These are phyloP conservation scores for Aureobasidium melanogenum DNA, from an alignment of 2,329 filamentous ascomycete species.

Conservation along the genomic window DNA sequence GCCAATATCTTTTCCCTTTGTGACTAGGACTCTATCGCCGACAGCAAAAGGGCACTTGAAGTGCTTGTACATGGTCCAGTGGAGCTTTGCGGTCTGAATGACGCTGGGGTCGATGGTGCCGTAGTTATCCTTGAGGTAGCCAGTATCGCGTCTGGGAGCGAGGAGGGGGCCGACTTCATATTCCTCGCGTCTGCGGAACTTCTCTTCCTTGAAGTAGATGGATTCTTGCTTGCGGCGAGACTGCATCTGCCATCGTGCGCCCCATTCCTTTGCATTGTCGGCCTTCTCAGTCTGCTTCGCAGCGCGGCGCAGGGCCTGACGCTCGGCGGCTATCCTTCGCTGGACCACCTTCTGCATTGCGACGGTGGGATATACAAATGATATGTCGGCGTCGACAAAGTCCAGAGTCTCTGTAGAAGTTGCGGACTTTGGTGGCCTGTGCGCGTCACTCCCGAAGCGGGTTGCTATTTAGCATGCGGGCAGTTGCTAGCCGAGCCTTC, in stretches of 20 bases:
- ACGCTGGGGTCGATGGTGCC: conserved; percentile 40
- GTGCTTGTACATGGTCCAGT: conserved; percentile 28
- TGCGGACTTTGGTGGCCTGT: not conserved
- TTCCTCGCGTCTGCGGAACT: conserved; percentile 58
- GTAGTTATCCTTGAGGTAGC: conserved; percentile 47
- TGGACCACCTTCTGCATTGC: conserved; percentile 63
- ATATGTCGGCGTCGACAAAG: not conserved
- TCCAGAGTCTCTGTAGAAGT: not conserved
- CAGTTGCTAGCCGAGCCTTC: conserved; percentile 1
- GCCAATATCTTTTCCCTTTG: conserved; percentile 70
- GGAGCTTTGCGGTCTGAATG: conserved; percentile 29
- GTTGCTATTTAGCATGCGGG: not conserved
- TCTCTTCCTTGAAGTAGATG: conserved; percentile 33
- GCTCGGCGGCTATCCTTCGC: conserved; percentile 57
- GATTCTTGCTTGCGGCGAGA: conserved; percentile 11
- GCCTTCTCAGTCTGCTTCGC: conserved; percentile 13
- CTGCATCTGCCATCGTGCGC: conserved; percentile 20
- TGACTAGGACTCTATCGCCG: conserved; percentile 74
- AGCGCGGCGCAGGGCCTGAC: conserved; percentile 44
- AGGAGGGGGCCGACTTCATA: conserved; percentile 65
- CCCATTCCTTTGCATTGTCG: conserved; percentile 22
- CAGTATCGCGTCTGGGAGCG: conserved; percentile 66
- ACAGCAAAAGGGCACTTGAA: conserved; percentile 24
- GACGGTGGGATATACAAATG: not conserved
- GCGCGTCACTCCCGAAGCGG: not conserved